Evolutionary conservation across 495 filamentous ascomycete genomes (phyloP), one percentile per base, ranked within the genome.

Genomic region (Lasiosphaeria hispida): DNA sequence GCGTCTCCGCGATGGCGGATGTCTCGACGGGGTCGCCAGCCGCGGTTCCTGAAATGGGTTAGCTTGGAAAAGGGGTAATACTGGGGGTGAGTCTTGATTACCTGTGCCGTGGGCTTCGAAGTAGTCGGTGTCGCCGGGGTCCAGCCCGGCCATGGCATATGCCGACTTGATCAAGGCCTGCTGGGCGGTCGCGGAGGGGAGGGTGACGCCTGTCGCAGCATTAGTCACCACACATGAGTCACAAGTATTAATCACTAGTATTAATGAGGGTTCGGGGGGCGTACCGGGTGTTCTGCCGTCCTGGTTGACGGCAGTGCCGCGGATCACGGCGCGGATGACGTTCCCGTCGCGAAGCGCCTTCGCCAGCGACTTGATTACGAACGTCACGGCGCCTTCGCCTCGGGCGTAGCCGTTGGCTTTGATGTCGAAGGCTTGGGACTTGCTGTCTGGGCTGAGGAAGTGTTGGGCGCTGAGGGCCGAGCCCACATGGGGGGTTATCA

Each of bases 361-460:
- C 1, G 45, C 51, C 1, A 87, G 63, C 7, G 59, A 63, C 65
- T 88, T 89, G 1, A 90, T 34, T 3, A 80, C 69, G 1, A 87
- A 30, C 1, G 70, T 72, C 37, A 69, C 73, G 10, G 85, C 60
- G 2, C 77, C 86, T 60, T 90, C 87, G 1, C 75, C 87, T 7
- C 85, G 69, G 0, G 66, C 82, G 64, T 85, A 89, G 0, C 87
- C 87, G 66, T 86, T 75, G 11, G 85, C 87, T 0, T 64, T 55
- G 1, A 75, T 71, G 61, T 85, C 82, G 57, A 86, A 90, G 1
- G 77, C 77, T 38, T 81, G 73, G 43, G 76, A 88, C 3, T 51
- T 66, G 14, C 73, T 71, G 37, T 75, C 72, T 10, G 70, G 58
- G 18, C 64, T 66, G 30, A 77, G 56, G 47, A 75, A 75, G 45